Percentiles rank a stretch among this genome's conserved stretches.
phyloP scores from a whole-genome alignment of 2,329 filamentous ascomycete genomes.

The Pestalotiopsis sp. region DNA sequence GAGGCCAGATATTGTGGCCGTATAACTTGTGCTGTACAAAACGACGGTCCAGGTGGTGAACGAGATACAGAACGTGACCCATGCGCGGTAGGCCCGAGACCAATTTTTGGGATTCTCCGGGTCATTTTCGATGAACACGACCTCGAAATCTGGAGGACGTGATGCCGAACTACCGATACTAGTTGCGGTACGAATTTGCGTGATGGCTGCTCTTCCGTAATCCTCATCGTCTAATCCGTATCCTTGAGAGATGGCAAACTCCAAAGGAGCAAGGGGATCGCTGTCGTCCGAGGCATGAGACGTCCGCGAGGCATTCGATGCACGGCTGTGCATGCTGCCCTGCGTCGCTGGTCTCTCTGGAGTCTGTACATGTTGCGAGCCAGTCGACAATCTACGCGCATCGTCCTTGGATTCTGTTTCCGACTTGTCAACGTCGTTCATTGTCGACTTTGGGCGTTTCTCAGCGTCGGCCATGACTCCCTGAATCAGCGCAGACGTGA shows the following conservation, averaged over 20 bases:
- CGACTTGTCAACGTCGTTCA: not conserved
- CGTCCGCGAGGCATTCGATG: not conserved
- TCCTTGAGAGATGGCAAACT: constrained; percentile 25
- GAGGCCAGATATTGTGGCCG: constrained; percentile 70
- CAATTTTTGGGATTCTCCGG: constrained; percentile 70
- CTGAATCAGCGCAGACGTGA: not conserved
- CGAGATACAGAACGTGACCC: constrained; percentile 47
- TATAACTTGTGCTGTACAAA: constrained; percentile 79
- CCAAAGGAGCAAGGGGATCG: constrained; percentile 27
- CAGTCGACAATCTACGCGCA: not conserved
- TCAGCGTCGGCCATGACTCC: not conserved
- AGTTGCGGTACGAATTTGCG: constrained; percentile 43
- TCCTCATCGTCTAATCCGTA: constrained; percentile 37
- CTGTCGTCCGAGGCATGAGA: constrained; percentile 28
- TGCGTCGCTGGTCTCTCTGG: not conserved
- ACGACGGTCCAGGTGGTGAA: constrained; percentile 57
- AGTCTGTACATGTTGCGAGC: not conserved
- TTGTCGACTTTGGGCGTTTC: not conserved
- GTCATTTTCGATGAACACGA: constrained; percentile 70
- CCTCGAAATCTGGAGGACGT: constrained; percentile 65
- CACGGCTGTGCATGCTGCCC: not conserved
- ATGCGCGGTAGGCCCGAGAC: constrained; percentile 52
- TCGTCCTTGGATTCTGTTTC: not conserved
- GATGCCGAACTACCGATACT: constrained; percentile 45
- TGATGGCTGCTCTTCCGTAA: constrained; percentile 43